phyloP scores from a whole-genome alignment of 225 moss, liverwort and hornwort genomes.

The Antitrichia curtipendula region DNA sequence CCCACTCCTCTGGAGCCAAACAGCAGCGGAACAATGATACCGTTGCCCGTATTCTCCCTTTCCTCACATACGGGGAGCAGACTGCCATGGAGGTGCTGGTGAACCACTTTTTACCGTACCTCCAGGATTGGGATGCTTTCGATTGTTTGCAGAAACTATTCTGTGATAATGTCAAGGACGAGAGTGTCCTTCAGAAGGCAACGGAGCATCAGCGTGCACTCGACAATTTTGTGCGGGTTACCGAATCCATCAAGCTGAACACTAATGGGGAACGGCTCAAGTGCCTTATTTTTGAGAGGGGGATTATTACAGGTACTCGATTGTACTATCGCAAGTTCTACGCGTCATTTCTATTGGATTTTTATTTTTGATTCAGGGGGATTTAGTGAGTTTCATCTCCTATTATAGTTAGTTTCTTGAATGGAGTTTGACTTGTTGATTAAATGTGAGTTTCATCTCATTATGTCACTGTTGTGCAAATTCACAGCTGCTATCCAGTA shows the following conservation, averaged over 20 bases:
- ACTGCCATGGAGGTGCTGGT: conserved; percentile 97
- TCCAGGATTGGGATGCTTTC: conserved; percentile 89
- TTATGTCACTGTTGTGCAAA: neutral
- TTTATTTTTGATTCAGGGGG: neutral
- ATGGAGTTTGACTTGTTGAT: neutral
- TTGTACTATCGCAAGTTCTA: neutral
- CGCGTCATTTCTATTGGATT: neutral
- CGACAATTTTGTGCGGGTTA: conserved; percentile 92
- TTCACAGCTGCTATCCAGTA: conserved; percentile 69
- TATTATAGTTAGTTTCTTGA: neutral
- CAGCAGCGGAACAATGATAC: conserved; percentile 98
- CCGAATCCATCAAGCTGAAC: conserved; percentile 94
- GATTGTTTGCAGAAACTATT: conserved; percentile 69
- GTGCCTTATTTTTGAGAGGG: conserved; percentile 70
- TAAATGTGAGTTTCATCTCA: neutral
- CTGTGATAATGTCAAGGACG: conserved; percentile 74
- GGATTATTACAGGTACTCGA: conserved; percentile 62
- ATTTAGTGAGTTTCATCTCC: neutral
- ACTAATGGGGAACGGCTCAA: conserved; percentile 79
- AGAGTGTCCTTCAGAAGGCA: conserved; percentile 51
- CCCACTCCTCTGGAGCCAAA: conserved; percentile 77
- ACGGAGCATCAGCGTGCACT: conserved; percentile 77
- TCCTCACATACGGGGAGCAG: conserved; percentile 93
- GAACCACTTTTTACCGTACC: conserved; percentile 80
- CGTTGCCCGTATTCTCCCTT: conserved; percentile 92